Percentiles rank a stretch among this genome's conserved stretches.
Evolutionary conservation across 495 filamentous ascomycete genomes (phyloP).

Genomic region (Aspergillus mulundensis): DNA sequence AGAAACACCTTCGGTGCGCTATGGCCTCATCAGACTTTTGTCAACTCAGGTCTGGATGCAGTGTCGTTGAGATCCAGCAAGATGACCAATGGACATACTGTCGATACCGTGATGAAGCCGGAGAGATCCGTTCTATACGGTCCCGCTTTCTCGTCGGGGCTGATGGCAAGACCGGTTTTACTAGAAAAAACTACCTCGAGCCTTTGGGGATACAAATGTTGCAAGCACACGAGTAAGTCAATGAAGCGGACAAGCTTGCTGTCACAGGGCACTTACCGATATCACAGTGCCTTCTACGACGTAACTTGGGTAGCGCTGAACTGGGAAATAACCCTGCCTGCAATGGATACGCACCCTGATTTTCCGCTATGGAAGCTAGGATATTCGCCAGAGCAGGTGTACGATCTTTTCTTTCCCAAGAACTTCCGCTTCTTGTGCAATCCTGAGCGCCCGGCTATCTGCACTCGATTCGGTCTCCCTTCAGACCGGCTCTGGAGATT

Average conservation of each 20-base stretch:
- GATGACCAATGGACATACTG: constrained; percentile 30
- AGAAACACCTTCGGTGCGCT: constrained; percentile 24
- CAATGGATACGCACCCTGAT: constrained; percentile 41
- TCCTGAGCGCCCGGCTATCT: constrained; percentile 39
- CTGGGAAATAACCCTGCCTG: constrained; percentile 42
- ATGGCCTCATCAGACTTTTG: constrained; percentile 24
- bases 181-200: constrained; percentile 48
- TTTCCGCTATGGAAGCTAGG: constrained; percentile 49
- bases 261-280: not conserved
- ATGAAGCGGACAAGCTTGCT: not conserved
- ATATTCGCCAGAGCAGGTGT: constrained; percentile 44
- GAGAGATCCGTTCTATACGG: constrained; percentile 20
- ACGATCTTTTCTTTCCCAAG: constrained; percentile 48
- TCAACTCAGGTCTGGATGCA: constrained; percentile 32
- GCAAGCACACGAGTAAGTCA: constrained; percentile 25
- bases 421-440: constrained; percentile 47
- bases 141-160: constrained; percentile 44
- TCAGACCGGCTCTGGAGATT: constrained; percentile 46
- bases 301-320: constrained; percentile 53
- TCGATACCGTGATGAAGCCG: constrained; percentile 31
- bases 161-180: constrained; percentile 49
- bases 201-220: constrained; percentile 39
- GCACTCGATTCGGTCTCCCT: constrained; percentile 44
- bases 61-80: constrained; percentile 25
- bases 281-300: constrained; percentile 35